Conservation (phyloP, 257 asterid species). For the Jacaranda mimosifolia region DNA sequence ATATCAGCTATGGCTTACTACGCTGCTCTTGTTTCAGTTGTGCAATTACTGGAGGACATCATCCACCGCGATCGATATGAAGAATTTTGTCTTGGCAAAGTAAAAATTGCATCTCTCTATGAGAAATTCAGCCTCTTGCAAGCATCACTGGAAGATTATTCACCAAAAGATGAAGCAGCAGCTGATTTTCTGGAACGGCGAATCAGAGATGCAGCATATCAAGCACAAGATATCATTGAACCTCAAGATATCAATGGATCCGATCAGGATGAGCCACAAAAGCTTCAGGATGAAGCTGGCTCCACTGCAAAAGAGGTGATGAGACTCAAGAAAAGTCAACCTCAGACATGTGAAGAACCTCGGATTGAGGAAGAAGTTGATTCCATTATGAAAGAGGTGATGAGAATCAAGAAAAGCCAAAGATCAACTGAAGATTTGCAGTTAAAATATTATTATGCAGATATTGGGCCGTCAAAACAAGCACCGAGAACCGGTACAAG, state of each 20-base stretch:
- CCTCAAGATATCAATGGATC: neutral
- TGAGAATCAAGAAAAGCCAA: too few species aligned
- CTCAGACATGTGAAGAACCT: too few species aligned
- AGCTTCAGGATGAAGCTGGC: neutral
- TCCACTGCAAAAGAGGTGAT: neutral
- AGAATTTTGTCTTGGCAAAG: neutral
- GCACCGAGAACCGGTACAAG: too few species aligned
- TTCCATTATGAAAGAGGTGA: too few species aligned
- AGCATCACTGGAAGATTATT: neutral
- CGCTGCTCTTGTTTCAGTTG: too few species aligned
- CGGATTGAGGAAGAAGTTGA: too few species aligned
- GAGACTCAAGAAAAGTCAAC: neutral
- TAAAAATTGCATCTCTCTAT: neutral
- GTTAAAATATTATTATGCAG: too few species aligned
- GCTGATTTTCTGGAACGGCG: neutral
- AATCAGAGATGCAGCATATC: neutral
- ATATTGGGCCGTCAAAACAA: too few species aligned
- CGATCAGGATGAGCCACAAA: neutral
- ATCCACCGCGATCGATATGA: too few species aligned
- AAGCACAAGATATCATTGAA: neutral
- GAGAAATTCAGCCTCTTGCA: neutral
- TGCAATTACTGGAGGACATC: too few species aligned
- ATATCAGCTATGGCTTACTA: too few species aligned
- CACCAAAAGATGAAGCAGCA: neutral
- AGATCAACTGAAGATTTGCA: neutral